Percentiles rank a stretch among this genome's conserved stretches.
phyloP scores from a whole-genome alignment of 2,329 filamentous ascomycete species.

The Fusarium secorum region DNA sequence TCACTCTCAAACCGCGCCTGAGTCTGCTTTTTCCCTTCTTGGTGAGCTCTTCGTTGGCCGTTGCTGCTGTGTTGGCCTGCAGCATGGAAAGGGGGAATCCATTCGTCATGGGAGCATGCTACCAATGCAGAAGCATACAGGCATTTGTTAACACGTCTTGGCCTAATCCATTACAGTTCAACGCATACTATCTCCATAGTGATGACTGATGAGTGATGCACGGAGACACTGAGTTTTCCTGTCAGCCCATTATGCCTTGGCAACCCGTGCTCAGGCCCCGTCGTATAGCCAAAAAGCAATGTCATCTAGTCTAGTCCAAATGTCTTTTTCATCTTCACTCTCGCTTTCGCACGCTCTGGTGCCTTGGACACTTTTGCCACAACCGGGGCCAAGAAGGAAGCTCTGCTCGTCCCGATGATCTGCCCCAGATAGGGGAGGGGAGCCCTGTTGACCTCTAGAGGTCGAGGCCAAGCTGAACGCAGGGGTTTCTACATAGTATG shows the following conservation, averaged over 20 bases:
- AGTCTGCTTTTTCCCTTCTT: background rate
- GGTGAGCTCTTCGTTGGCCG: background rate
- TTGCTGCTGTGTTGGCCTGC: background rate
- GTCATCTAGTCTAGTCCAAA: background rate
- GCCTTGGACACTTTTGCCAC: conserved; percentile 3
- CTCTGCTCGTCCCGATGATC: background rate
- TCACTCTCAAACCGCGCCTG: conserved; percentile 16
- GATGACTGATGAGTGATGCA: background rate
- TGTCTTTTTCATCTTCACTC: background rate
- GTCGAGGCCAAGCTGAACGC: conserved; percentile 29
- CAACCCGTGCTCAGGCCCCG: background rate
- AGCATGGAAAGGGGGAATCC: background rate
- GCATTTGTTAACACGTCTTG: background rate
- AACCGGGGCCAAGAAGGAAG: conserved; percentile 1
- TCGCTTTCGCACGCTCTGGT: background rate
- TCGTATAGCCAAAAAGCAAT: conserved; percentile 1
- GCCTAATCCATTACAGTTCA: background rate
- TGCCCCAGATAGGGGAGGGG: background rate
- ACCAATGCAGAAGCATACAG: background rate
- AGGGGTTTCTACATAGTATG: conserved; percentile 2
- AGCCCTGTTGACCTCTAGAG: background rate
- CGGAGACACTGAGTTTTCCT: background rate
- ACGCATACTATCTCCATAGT: background rate
- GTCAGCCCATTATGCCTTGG: background rate
- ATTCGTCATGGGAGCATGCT: background rate